phyloP scores from a whole-genome alignment of 306 rosid genomes.

The Elaeagnus macrophylla region DNA sequence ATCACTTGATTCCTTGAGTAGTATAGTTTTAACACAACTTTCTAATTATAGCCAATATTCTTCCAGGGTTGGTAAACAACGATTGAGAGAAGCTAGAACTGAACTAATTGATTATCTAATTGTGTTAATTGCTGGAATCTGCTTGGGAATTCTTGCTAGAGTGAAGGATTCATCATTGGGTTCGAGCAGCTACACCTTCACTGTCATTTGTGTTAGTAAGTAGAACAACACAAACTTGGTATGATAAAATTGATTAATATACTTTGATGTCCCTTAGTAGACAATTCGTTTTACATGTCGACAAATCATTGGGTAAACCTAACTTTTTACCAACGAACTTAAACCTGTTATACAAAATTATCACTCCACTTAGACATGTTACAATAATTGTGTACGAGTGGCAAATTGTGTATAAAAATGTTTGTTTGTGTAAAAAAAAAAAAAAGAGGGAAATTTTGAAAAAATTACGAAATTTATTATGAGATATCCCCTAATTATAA shows the following conservation, averaged over 20 bases:
- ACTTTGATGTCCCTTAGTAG: no score
- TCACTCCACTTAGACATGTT: no score
- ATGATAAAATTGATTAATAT: not conserved
- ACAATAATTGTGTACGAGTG: no score
- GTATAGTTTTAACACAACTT: slow-evolving; percentile 5
- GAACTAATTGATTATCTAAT: slow-evolving; percentile 59
- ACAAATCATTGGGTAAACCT: no score
- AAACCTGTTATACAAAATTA: no score
- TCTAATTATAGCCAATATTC: slow-evolving; percentile 17
- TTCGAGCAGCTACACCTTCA: slow-evolving; percentile 54
- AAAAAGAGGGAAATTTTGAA: no score
- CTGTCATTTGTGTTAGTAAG: slow-evolving; percentile 84
- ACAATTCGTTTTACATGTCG: no score
- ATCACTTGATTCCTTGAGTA: not conserved
- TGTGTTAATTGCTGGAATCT: slow-evolving; percentile 73
- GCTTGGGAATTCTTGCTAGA: slow-evolving; percentile 65
- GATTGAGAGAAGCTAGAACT: slow-evolving; percentile 54
- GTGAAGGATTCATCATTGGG: slow-evolving; percentile 65
- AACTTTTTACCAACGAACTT: no score
- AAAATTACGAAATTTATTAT: no score
- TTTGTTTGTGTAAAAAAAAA: no score
- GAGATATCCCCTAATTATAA: no score
- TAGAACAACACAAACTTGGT: not conserved
- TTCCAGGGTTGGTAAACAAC: slow-evolving; percentile 66
- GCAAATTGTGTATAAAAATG: no score